Evolutionary conservation across 1,284 basidiomycete genomes (phyloP).

Genomic region (Leccinum subspadiceum): DNA sequence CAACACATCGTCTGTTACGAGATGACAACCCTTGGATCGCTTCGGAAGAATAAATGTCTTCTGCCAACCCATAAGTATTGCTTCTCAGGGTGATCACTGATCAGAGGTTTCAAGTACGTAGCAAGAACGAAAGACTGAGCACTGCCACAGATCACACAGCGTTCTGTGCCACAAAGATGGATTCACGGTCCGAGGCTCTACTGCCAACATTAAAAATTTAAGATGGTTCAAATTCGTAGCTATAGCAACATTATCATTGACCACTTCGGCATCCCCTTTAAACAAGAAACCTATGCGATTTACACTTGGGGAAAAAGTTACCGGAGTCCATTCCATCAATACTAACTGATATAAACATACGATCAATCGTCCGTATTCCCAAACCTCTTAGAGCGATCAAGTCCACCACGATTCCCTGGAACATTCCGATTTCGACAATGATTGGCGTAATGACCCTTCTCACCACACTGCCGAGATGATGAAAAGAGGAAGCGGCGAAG

Average conservation of each 20-base stretch:
- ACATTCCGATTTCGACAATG: slow-evolving; percentile 85
- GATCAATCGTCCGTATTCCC: slow-evolving; percentile 34
- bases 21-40: slow-evolving; percentile 73
- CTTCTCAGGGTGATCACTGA: background rate
- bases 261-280: background rate
- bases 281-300: background rate
- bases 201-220: background rate
- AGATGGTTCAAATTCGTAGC: background rate
- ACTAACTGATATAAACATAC: background rate
- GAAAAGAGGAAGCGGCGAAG: slow-evolving; percentile 11
- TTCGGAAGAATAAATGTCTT: slow-evolving; percentile 73
- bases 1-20: slow-evolving; percentile 82
- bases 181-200: background rate
- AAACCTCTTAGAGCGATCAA: slow-evolving; percentile 46
- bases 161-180: background rate
- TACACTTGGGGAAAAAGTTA: background rate
- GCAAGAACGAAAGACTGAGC: background rate
- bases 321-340: background rate
- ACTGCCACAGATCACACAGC: background rate
- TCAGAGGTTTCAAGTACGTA: background rate
- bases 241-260: background rate
- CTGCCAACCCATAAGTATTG: slow-evolving; percentile 80
- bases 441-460: slow-evolving; percentile 94
- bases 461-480: slow-evolving; percentile 61
- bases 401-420: slow-evolving; percentile 75